Percentiles rank a stretch among this genome's conserved stretches.
Evolutionary conservation across 192 early-diverging fungal species (phyloP).

Genomic region (Coemansia sp.): DNA sequence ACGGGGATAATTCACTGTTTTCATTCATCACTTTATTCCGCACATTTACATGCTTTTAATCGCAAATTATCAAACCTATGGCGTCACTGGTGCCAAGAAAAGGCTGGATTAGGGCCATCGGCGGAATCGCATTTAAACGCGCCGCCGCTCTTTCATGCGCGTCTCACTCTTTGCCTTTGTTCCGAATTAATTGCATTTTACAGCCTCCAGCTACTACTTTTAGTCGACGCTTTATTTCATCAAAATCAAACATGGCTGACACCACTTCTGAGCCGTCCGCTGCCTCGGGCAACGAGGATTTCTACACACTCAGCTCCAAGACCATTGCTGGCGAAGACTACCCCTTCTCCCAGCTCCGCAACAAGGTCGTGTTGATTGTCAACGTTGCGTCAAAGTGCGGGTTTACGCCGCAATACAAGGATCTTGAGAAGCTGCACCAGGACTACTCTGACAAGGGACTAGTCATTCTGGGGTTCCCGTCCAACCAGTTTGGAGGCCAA

Average conservation of each 20-base stretch:
- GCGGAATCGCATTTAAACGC: background rate
- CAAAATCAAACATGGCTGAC: conserved; percentile 18
- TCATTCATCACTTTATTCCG: background rate
- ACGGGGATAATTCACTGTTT: background rate
- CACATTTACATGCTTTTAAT: background rate
- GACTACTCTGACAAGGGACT: conserved; percentile 70
- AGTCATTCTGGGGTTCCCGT: conserved; percentile 86
- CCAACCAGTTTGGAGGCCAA: conserved; percentile 83
- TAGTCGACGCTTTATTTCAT: background rate
- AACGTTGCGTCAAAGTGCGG: conserved; percentile 94
- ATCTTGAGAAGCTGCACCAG: conserved; percentile 68
- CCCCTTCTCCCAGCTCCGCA: conserved; percentile 58
- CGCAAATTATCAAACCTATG: conserved; percentile 1
- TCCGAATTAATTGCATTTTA: background rate
- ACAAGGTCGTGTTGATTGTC: conserved; percentile 81
- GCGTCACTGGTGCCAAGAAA: background rate
- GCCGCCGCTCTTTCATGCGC: background rate
- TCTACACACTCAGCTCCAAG: conserved; percentile 58
- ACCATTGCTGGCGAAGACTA: conserved; percentile 56
- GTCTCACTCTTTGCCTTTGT: background rate
- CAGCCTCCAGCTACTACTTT: background rate
- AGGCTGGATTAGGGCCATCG: background rate
- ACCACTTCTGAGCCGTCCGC: background rate
- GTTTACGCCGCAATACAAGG: conserved; percentile 76
- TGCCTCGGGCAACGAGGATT: conserved; percentile 36